phyloP scores from a whole-genome alignment of 352 stramenopile genomes.

The Phytopythium kandeliae region DNA sequence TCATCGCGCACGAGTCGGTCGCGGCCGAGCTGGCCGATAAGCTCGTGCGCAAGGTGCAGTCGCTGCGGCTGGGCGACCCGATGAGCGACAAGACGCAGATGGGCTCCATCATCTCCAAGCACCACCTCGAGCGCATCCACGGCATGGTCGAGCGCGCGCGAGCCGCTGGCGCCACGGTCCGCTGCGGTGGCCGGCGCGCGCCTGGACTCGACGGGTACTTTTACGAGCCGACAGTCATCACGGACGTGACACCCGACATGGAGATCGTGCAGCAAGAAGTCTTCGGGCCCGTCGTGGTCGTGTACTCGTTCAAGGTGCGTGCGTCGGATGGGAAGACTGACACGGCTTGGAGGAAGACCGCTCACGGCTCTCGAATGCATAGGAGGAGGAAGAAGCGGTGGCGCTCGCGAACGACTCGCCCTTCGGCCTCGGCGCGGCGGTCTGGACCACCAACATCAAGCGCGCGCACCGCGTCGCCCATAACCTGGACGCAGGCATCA shows the following conservation, averaged over 20 bases:
- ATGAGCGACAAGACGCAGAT: constrained; percentile 48
- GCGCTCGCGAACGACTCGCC: constrained; percentile 67
- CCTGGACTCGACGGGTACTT: constrained; percentile 75
- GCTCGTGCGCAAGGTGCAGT: constrained; percentile 41
- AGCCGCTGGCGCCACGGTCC: constrained; percentile 67
- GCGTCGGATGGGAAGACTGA: too few species aligned
- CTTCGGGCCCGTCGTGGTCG: constrained; percentile 79
- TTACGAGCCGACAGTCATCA: constrained; percentile 91
- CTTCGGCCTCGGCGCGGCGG: constrained; percentile 79
- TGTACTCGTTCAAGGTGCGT: constrained; percentile 31
- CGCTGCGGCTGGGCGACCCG: constrained; percentile 49
- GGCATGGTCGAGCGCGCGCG: constrained; percentile 75
- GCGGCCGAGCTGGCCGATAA: constrained; percentile 69
- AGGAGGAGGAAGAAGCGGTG: constrained; percentile 71
- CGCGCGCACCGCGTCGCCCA: constrained; percentile 80
- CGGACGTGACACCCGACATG: constrained; percentile 48
- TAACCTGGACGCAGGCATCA: constrained; percentile 81
- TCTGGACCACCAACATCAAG: constrained; percentile 82
- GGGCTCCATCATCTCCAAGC: constrained; percentile 61
- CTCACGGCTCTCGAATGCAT: constrained; percentile 10
- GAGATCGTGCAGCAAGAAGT: constrained; percentile 86
- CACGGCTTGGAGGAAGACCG: neutral
- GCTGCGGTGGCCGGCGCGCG: constrained; percentile 61
- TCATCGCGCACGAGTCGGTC: constrained; percentile 82
- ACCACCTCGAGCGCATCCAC: constrained; percentile 54